phyloP scores from a whole-genome alignment of 2,329 filamentous ascomycete species.

The Cladosporium sp. region DNA sequence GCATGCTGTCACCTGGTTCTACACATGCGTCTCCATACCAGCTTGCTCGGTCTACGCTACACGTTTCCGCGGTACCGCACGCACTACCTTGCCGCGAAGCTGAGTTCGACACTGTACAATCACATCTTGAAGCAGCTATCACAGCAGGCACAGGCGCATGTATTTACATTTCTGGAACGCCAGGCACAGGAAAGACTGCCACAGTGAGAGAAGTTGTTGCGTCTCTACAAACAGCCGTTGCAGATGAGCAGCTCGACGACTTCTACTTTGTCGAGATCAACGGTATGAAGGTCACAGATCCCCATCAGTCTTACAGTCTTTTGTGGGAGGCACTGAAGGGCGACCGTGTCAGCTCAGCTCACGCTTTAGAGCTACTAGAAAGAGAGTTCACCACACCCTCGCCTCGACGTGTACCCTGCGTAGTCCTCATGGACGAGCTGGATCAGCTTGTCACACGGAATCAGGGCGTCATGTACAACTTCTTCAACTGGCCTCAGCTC shows the following conservation, averaged over 20 bases:
- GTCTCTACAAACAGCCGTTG: conserved; percentile 82
- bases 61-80: conserved; percentile 88
- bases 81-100: conserved; percentile 87
- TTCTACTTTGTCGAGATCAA: conserved; percentile 99
- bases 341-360: conserved; percentile 85
- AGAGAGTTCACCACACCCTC: conserved; percentile 90
- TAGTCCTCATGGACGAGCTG: conserved; percentile 97
- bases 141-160: conserved; percentile 90
- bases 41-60: conserved; percentile 80
- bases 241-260: conserved; percentile 89
- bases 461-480: conserved; percentile 99
- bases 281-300: conserved; percentile 98
- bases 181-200: conserved; percentile 95
- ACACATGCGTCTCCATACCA: conserved; percentile 86
- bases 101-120: conserved; percentile 90
- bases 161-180: conserved; percentile 99
- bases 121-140: conserved; percentile 90
- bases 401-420: conserved; percentile 87
- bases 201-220: conserved; percentile 94
- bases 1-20: conserved; percentile 73
- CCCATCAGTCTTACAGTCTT: conserved; percentile 91
- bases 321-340: conserved; percentile 96
- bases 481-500: conserved; percentile 97
- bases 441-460: conserved; percentile 98
- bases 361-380: conserved; percentile 87